These are phyloP conservation scores for Kickxella alabastrina DNA, from an alignment of 192 early-diverging fungal species.

Conservation along the genomic window DNA sequence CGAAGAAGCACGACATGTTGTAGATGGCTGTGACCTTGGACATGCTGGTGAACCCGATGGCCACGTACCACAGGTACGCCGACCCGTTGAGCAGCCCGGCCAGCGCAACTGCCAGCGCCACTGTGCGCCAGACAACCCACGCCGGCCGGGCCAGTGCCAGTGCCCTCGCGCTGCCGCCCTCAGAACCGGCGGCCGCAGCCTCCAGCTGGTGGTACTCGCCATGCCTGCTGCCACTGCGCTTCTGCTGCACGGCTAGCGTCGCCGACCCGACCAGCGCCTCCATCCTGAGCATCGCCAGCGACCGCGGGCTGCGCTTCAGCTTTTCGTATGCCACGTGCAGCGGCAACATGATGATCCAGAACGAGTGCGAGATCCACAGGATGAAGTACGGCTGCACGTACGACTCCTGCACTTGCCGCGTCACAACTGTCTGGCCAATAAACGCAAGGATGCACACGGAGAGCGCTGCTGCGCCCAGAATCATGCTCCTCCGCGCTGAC, in stretches of 20 bases:
- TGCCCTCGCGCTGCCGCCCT: constrained; percentile 6
- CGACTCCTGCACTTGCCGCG: constrained; percentile 46
- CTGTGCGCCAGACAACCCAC: constrained; percentile 23
- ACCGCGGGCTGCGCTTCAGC: constrained; percentile 29
- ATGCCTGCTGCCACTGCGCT: background rate
- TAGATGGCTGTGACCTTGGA: constrained; percentile 77
- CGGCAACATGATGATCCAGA: constrained; percentile 42
- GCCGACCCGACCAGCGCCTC: constrained; percentile 45
- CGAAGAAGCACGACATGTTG: constrained; percentile 81
- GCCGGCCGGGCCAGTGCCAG: constrained; percentile 19
- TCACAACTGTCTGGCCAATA: constrained; percentile 35
- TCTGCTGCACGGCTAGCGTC: constrained; percentile 34
- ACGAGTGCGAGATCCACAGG: constrained; percentile 53
- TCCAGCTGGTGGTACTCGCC: background rate
- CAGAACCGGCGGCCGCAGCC: constrained; percentile 3
- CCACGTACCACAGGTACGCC: constrained; percentile 77
- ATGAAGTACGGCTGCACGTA: constrained; percentile 54
- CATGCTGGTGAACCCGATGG: constrained; percentile 68
- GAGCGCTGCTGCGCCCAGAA: constrained; percentile 32
- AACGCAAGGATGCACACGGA: constrained; percentile 42
- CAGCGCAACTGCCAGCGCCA: constrained; percentile 35
- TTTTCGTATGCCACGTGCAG: constrained; percentile 37
- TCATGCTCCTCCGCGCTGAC: constrained; percentile 37
- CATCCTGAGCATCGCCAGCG: constrained; percentile 23
- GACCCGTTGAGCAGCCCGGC: constrained; percentile 61